Evolutionary conservation across 345 rosid species (phyloP).

Genomic region (Salix caprea): DNA sequence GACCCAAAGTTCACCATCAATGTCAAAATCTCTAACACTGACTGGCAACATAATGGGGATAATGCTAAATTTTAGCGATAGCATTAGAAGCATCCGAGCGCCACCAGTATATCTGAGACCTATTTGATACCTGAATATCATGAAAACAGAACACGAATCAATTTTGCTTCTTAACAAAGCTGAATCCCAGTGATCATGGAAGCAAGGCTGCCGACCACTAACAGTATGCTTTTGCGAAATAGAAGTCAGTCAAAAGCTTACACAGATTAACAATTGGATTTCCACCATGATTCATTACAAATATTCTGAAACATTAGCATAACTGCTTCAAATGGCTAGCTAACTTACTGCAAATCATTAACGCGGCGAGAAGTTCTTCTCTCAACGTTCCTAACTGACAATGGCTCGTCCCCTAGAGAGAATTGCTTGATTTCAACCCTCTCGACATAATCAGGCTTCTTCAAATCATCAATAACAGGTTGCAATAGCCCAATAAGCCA

Average conservation of each 20-base stretch:
- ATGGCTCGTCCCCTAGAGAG: constrained; percentile 89
- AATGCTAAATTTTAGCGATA: constrained; percentile 78
- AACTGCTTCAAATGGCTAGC: neutral
- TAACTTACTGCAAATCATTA: constrained; percentile 91
- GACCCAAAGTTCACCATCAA: constrained; percentile 99
- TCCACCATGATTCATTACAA: neutral
- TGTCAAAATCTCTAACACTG: constrained; percentile 88
- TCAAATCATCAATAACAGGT: constrained; percentile 90
- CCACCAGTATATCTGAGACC: constrained; percentile 97
- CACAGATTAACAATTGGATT: neutral
- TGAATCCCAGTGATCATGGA: neutral
- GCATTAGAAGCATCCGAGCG: constrained; percentile 86
- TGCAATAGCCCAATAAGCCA: constrained; percentile 88
- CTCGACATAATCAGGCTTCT: constrained; percentile 92
- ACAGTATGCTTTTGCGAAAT: neutral
- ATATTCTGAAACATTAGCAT: neutral
- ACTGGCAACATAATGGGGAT: constrained; percentile 85
- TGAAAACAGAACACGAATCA: constrained; percentile 14
- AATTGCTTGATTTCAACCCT: constrained; percentile 92
- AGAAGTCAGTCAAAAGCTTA: neutral
- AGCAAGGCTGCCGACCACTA: neutral
- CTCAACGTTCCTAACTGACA: constrained; percentile 93
- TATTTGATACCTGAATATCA: constrained; percentile 78
- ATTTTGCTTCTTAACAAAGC: constrained; percentile 2
- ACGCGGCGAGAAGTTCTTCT: constrained; percentile 86